Evolutionary conservation across 495 filamentous ascomycete species (phyloP).

Genomic region (Penicillium macrosclerotiorum): DNA sequence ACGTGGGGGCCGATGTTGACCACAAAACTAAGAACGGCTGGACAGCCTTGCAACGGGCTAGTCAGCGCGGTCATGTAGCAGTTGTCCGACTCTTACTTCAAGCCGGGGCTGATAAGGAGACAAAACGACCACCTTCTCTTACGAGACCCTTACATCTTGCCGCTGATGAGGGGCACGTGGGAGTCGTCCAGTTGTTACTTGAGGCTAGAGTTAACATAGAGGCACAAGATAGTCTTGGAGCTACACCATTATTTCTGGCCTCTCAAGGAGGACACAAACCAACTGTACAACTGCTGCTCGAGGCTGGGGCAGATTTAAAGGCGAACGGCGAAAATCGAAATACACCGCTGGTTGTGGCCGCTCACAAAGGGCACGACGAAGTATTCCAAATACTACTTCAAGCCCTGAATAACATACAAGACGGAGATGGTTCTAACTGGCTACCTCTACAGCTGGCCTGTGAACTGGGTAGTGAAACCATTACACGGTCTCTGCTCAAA

Average conservation of each 20-base stretch:
- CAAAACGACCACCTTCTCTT: no score
- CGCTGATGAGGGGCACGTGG: neutral
- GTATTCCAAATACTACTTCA: neutral
- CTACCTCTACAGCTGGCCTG: neutral
- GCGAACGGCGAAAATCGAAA: neutral
- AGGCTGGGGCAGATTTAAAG: neutral
- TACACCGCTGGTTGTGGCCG: neutral
- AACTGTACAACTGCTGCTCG: neutral
- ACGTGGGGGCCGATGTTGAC: neutral
- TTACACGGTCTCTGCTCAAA: neutral
- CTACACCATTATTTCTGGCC: neutral
- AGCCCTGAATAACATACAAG: neutral
- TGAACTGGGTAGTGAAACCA: neutral
- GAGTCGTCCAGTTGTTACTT: neutral
- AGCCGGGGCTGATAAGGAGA: neutral
- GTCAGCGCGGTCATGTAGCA: neutral
- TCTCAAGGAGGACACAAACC: neutral
- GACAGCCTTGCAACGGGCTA: neutral
- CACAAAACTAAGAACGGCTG: neutral
- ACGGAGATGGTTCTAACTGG: neutral
- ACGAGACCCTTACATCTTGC: neutral
- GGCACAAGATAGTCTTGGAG: neutral
- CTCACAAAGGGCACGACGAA: neutral
- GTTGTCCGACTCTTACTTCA: neutral
- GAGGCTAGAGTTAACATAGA: neutral